Conservation (phyloP, 202 grass and related monocot species). For the Digitaria exilis region DNA sequence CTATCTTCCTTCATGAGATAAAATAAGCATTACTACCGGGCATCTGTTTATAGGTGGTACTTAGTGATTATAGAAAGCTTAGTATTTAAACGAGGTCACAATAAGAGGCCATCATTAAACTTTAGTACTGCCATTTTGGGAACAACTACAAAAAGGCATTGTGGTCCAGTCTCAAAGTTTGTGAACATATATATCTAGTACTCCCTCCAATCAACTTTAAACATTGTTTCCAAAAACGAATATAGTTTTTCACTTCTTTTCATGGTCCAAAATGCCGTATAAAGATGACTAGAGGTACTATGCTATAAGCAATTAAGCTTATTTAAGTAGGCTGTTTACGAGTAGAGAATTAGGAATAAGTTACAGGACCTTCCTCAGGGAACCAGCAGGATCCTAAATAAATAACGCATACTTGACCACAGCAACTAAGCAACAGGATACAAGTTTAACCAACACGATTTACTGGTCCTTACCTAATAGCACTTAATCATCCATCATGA, state of each 20-base stretch:
- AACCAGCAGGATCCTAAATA: background rate
- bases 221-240: too few species aligned
- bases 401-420: background rate
- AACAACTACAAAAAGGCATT: background rate
- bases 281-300: too few species aligned
- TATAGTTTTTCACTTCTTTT: too few species aligned
- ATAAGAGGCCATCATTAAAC: background rate
- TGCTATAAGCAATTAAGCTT: background rate
- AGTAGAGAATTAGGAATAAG: background rate
- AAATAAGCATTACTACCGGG: background rate
- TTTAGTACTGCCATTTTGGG: too few species aligned
- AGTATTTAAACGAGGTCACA: background rate
- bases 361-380: background rate
- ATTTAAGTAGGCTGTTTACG: background rate
- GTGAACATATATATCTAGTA: background rate
- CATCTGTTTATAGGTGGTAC: background rate
- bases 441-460: background rate
- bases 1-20: slow-evolving; percentile 60
- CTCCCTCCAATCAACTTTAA: background rate
- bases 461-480: too few species aligned
- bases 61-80: background rate
- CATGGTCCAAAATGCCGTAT: too few species aligned
- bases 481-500: background rate
- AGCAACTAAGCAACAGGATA: background rate
- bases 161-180: too few species aligned